phyloP scores from a whole-genome alignment of 805 yeast species.

The Candida qinlingensis region DNA sequence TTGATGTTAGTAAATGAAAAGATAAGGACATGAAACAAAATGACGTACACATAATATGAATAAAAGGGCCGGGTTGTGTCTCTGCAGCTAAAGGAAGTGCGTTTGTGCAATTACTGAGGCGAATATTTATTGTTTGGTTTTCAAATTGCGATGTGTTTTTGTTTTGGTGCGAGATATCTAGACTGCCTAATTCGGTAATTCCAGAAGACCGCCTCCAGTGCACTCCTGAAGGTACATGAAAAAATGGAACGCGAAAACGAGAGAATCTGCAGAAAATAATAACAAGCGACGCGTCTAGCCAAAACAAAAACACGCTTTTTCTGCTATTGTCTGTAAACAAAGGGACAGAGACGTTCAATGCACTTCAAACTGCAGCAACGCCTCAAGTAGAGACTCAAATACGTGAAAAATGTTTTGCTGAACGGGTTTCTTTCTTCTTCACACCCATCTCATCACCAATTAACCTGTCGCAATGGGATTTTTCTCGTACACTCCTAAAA shows the following conservation, averaged over 20 bases:
- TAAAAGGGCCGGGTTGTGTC: neutral
- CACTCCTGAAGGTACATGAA: too few species aligned
- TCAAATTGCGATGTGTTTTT: neutral
- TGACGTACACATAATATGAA: neutral
- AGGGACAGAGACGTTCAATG: neutral
- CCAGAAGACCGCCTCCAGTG: neutral
- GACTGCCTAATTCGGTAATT: conserved; percentile 9
- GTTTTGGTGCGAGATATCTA: neutral
- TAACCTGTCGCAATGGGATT: conserved; percentile 2
- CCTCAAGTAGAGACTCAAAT: neutral
- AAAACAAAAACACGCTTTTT: neutral
- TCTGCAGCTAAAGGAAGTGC: neutral
- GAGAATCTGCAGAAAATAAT: neutral
- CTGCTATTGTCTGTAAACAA: neutral
- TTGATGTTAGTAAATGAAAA: neutral
- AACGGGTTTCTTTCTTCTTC: neutral
- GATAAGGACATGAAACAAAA: neutral
- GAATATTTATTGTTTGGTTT: neutral
- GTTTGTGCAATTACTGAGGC: neutral
- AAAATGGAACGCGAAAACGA: neutral
- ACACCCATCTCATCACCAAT: neutral
- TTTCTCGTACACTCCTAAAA: conserved; percentile 4
- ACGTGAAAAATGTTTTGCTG: neutral
- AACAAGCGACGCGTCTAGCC: neutral
- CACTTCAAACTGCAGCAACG: neutral